Conservation (phyloP, 768 basidiomycete genomes). For the Pleurotus sapidus region DNA sequence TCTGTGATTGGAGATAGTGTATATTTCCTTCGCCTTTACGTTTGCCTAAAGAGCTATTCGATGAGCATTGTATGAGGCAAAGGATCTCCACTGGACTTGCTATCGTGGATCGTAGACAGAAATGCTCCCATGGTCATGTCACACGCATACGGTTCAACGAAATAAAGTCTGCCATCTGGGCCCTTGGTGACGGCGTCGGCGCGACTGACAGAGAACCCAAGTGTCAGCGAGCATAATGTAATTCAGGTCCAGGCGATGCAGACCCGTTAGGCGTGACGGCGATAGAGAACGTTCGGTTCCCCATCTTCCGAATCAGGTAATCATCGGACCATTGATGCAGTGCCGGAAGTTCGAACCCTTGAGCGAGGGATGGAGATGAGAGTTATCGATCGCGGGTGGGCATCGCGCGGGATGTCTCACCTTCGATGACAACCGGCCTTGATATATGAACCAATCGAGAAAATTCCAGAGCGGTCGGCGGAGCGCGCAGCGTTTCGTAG, state of each 20-base stretch:
- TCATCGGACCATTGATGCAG: conserved; percentile 61
- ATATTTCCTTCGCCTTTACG: conserved; percentile 27
- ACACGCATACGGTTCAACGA: conserved; percentile 71
- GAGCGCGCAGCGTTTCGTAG: conserved; percentile 29
- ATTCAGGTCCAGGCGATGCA: conserved; percentile 14
- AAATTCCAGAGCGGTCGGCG: conserved; percentile 50
- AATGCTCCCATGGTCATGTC: conserved; percentile 64
- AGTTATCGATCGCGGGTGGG: background rate
- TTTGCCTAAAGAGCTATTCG: too few relatives aligned
- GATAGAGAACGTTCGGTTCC: conserved; percentile 55
- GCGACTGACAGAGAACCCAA: conserved; percentile 38
- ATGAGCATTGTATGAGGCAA: too few relatives aligned
- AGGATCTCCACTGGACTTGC: too few relatives aligned
- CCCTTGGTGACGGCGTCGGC: conserved; percentile 71
- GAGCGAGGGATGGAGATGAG: background rate
- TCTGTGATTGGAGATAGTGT: conserved; percentile 86
- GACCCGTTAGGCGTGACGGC: conserved; percentile 87
- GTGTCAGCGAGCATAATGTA: conserved; percentile 1
- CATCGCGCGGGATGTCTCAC: conserved; percentile 25
- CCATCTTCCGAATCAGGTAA: conserved; percentile 59
- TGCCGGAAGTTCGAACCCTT: conserved; percentile 51
- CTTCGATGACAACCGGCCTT: conserved; percentile 64
- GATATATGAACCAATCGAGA: conserved; percentile 44
- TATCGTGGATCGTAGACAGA: conserved; percentile 26
- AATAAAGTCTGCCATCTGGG: conserved; percentile 57